A percentile compares a stretch with the other conserved stretches of the same genome.
phyloP scores from a whole-genome alignment of 805 yeast species.

The Ogataea henricii region DNA sequence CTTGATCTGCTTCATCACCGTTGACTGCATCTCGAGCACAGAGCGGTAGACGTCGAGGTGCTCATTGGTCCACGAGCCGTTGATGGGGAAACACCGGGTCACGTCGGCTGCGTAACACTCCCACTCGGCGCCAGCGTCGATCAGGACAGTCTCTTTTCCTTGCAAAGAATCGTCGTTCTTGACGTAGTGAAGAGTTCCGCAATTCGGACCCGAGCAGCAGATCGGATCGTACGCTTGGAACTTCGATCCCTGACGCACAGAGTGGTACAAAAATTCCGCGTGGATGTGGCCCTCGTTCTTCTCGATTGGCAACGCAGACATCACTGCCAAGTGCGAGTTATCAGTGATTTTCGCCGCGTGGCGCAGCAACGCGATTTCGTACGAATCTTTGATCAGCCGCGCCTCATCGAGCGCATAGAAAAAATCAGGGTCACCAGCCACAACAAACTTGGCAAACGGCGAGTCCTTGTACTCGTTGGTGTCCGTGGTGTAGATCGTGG shows the following conservation, averaged over 20 bases:
- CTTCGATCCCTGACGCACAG: conserved; percentile 91
- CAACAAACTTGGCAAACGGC: conserved; percentile 39
- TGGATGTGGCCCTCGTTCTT: conserved; percentile 87
- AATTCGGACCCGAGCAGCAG: conserved; percentile 89
- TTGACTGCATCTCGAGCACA: conserved; percentile 80
- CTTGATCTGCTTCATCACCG: conserved; percentile 67
- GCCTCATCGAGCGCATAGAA: conserved; percentile 84
- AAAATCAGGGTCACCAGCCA: conserved; percentile 48
- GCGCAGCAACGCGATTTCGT: conserved; percentile 72
- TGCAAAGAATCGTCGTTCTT: conserved; percentile 69
- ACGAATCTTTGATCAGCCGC: conserved; percentile 80
- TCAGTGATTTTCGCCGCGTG: conserved; percentile 86
- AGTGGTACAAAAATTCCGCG: conserved; percentile 93
- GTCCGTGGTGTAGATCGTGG: conserved; percentile 54
- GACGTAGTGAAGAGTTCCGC: conserved; percentile 89
- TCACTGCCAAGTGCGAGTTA: conserved; percentile 84
- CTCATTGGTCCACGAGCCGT: conserved; percentile 87
- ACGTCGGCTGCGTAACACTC: conserved; percentile 89
- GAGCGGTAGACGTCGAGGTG: conserved; percentile 78
- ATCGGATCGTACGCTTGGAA: conserved; percentile 90
- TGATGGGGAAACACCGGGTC: conserved; percentile 91
- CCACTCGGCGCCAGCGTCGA: conserved; percentile 99
- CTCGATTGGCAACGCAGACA: conserved; percentile 90
- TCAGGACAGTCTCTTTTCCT: conserved; percentile 66
- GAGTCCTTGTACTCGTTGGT: conserved; percentile 45